Evolutionary conservation across 2,329 filamentous ascomycete species (phyloP), one percentile per base, ranked within the genome.

Genomic region (Diplodia scrobiculata): DNA sequence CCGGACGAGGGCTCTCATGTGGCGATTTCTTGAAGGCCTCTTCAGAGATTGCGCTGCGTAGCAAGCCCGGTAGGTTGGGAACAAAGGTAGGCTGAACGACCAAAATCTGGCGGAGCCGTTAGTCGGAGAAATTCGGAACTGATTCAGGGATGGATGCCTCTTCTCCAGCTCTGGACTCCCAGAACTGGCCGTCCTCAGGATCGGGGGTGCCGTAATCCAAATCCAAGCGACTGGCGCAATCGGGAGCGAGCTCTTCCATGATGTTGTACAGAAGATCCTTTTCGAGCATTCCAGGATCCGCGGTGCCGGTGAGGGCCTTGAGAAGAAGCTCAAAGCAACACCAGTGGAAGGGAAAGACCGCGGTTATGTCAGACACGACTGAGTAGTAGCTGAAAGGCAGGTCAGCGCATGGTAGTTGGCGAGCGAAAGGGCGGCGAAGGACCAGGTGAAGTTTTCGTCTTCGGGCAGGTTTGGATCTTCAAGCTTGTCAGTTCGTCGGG

Each of bases 321-420:
- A 58, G 7, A 5, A 58, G 17, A 27, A 41, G 32, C 10, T 58
- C 32, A 17, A 58, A 27, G 32, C 53, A 58, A 17, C 32, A 58
- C 32, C 32, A 41, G 11, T 58, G 53, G 32, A 58, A 58, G 5
- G 53, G 53, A 25, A 58, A 58, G 9, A 38, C 53, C 3, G 53
- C 32, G 29, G 7, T 32, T 27, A 17, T 5, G 3, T 29, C 21
- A 25, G 25, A 25, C 25, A 25, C 25, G 3, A 25, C 25, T 1
- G 25, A 25, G 25, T 25, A 50, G 29, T 32, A 32, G 29, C 29
- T 32, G 29, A 32, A 9, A 6, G 29, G 9, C 29, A 9, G 5
- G 29, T 32, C 29, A 32, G 29, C 29, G 29, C 29, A 32, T 32
- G 29, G 29, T 1, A 2, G 6, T 32, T 1, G 29, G 7, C 7